These are phyloP conservation scores for Apiospora malaysiana DNA, from an alignment of 2,329 filamentous ascomycete genomes.

Conservation along the genomic window DNA sequence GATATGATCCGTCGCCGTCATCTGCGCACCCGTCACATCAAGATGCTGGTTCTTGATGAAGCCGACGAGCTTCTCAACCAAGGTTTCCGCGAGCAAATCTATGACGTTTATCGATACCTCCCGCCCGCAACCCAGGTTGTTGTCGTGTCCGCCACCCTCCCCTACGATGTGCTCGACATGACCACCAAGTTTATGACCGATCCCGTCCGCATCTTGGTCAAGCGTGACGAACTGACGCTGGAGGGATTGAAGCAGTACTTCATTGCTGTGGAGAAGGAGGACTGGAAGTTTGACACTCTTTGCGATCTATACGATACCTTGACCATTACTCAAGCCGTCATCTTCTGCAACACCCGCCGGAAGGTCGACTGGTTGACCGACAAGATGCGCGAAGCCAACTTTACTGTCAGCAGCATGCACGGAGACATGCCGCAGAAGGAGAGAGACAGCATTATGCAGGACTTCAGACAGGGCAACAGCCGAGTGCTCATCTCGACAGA, in stretches of 20 bases:
- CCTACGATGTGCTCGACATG: constrained; percentile 98
- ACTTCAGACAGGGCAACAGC: constrained; percentile 95
- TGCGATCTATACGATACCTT: constrained; percentile 97
- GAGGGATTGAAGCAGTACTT: constrained; percentile 96
- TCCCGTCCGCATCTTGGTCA: constrained; percentile 99
- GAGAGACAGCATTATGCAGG: constrained; percentile 95
- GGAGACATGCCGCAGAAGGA: constrained; percentile 98
- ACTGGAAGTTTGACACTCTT: constrained; percentile 94
- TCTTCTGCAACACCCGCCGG: constrained; percentile 99
- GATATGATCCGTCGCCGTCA: constrained; percentile 81
- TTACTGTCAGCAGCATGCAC: constrained; percentile 98
- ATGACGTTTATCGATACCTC: constrained; percentile 98
- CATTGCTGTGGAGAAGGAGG: constrained; percentile 83
- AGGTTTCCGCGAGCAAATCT: constrained; percentile 99
- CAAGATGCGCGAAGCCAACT: constrained; percentile 97
- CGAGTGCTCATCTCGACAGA: constrained; percentile 97
- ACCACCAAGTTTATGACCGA: constrained; percentile 98
- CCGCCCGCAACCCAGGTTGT: constrained; percentile 91
- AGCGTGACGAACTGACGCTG: constrained; percentile 94
- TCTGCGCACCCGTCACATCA: constrained; percentile 75
- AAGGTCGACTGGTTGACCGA: constrained; percentile 99
- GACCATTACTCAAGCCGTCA: constrained; percentile 85
- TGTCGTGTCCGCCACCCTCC: constrained; percentile 99
- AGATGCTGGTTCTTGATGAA: constrained; percentile 92
- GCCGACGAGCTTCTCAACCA: constrained; percentile 99